Evolutionary conservation across 1,284 basidiomycete genomes (phyloP), one percentile per base, ranked within the genome.

Genomic region (Pascua sp.): DNA sequence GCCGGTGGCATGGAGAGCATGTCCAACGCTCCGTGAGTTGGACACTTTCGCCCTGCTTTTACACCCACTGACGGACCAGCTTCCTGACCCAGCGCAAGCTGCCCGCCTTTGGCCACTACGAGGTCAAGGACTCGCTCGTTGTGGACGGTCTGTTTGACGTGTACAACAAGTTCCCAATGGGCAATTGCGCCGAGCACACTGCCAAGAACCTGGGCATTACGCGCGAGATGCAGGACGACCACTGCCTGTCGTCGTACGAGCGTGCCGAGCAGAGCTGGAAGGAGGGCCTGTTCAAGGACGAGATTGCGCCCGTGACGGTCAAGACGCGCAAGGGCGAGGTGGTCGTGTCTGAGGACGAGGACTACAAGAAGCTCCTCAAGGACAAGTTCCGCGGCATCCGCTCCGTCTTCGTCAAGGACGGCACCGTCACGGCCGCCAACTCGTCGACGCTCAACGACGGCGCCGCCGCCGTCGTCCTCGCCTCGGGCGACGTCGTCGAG

Each of bases 1-100:
- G 94, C 93, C 51, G 96, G 95, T 67, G 95, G 95, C 59, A 93
- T 93, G 85, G 95, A 98, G 81, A 91, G 87, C 79, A 98, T 98
- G 95, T 93, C 90, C 71, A 89, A 95, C 67, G 90, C 93, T 67
- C 94, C 86, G 91, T 92, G 77, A 73, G 86, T 83, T n/a, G n/a
- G n/a, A n/a, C n/a, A n/a, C n/a, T n/a, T n/a, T 43, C 44, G 37
- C 51, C 11, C 54, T 51, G 39, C 41, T 12, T 16, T 17, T 41
- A 16, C 44, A 32, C 45, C 32, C 48, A 37, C 59, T 69, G 61
- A 47, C 32, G 17, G 24, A 32, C 11, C 71, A 96, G 92, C 48
- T 98, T 93, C 86, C 87, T 97, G 62, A 73, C 92, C 50, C 91
- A 93, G 48, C 91, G 96, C 60, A 83, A 86, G 53, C 90, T 87